Evolutionary conservation across 495 filamentous ascomycete species (phyloP).

Genomic region (Neurospora sp.): DNA sequence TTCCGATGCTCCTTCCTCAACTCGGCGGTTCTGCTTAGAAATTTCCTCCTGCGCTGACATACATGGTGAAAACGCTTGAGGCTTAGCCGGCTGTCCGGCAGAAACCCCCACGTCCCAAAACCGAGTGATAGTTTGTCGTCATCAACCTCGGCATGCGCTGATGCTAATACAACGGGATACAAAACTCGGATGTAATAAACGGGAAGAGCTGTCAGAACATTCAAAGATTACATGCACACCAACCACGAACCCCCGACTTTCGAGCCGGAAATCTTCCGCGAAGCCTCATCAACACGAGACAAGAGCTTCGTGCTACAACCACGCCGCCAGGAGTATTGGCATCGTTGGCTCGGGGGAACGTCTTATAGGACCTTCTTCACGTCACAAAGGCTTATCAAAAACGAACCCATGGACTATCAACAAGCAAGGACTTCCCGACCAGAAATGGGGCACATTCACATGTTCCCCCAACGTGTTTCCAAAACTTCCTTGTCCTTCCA

Average conservation of each 20-base stretch:
- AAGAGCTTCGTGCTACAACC: neutral
- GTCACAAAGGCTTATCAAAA: neutral
- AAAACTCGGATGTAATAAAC: neutral
- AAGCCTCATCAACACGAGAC: neutral
- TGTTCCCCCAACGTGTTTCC: neutral
- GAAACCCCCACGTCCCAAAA: neutral
- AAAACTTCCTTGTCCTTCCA: neutral
- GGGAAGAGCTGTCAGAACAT: neutral
- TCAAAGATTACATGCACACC: neutral
- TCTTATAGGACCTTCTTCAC: neutral
- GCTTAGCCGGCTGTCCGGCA: neutral
- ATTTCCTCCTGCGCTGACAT: neutral
- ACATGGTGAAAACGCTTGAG: no score
- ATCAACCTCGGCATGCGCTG: neutral
- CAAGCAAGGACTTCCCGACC: neutral
- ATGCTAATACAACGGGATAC: neutral
- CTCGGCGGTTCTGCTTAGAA: neutral
- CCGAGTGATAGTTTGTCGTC: neutral
- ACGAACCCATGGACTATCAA: neutral
- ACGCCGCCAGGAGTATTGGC: neutral
- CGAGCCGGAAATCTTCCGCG: no score
- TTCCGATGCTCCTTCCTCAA: neutral
- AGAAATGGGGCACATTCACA: neutral
- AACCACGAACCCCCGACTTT: neutral
- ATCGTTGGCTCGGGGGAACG: neutral